A percentile compares a stretch with the other conserved stretches of the same genome.
Evolutionary conservation across 2,329 filamentous ascomycete species (phyloP).

Genomic region (Microdochium paspali): DNA sequence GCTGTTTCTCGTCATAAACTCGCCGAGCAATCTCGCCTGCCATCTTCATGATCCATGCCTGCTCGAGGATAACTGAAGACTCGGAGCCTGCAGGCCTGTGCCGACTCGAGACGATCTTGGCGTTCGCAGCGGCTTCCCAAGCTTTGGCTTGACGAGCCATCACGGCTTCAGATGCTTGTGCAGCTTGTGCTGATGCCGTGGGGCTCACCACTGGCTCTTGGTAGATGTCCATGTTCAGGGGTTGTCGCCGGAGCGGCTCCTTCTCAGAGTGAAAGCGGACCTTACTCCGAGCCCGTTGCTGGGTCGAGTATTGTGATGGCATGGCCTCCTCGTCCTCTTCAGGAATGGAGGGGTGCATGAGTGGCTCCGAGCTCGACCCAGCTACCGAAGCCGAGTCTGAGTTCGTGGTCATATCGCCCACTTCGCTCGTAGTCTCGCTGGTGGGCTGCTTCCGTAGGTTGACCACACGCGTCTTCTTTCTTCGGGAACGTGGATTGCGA

Average conservation of each 20-base stretch:
- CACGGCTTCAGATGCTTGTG: conserved; percentile 1
- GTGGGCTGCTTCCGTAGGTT: conserved; percentile 58
- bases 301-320: conserved; percentile 13
- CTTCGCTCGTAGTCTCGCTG: conserved; percentile 38
- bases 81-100: conserved; percentile 31
- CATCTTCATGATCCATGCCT: conserved; percentile 89
- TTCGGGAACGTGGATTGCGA: conserved; percentile 53
- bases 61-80: conserved; percentile 58
- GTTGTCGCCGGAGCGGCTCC: conserved; percentile 18
- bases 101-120: conserved; percentile 18
- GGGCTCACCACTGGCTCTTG: conserved; percentile 9
- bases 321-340: conserved; percentile 46
- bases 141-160: conserved; percentile 10
- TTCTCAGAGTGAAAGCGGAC: conserved; percentile 30
- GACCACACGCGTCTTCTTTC: conserved; percentile 77
- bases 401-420: conserved; percentile 28
- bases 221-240: conserved; percentile 23
- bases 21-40: conserved; percentile 82
- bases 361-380: conserved; percentile 51
- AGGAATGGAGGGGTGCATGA: conserved; percentile 44
- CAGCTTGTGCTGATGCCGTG: neutral
- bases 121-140: conserved; percentile 11
- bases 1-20: conserved; percentile 76
- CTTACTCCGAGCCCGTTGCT: conserved; percentile 20
- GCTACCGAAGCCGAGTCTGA: conserved; percentile 47